A percentile compares a stretch with the other conserved stretches of the same genome.
Evolutionary conservation across 805 yeast species (phyloP).

Genomic region (Candida golubevii): DNA sequence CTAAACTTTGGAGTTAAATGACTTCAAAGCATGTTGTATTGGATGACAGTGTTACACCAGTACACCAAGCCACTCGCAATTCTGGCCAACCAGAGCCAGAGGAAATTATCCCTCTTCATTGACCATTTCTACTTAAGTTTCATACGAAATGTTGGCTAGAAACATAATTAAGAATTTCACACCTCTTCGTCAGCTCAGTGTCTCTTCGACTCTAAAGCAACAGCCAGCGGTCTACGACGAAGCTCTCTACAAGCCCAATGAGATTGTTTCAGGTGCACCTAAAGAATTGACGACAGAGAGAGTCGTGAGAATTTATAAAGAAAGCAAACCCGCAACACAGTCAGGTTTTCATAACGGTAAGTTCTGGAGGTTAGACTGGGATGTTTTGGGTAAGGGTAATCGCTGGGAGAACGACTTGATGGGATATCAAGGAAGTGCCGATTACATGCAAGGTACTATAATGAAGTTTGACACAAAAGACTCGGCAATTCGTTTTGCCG

Average conservation of each 20-base stretch:
- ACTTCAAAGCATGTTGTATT: too few species aligned
- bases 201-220: conserved; percentile 17
- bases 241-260: conserved; percentile 38
- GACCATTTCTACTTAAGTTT: background rate
- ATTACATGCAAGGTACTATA: conserved; percentile 76
- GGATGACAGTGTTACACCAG: conserved; percentile 4
- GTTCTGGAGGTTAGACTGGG: conserved; percentile 82
- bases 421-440: conserved; percentile 78
- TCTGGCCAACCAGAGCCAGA: conserved; percentile 18
- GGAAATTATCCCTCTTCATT: conserved; percentile 1
- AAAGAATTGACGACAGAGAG: conserved; percentile 54
- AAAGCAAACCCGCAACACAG: conserved; percentile 78
- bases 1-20: too few species aligned
- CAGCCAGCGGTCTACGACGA: conserved; percentile 24
- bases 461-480: conserved; percentile 72
- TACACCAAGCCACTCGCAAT: conserved; percentile 12
- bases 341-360: conserved; percentile 54
- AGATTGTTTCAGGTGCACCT: conserved; percentile 76
- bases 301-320: conserved; percentile 72
- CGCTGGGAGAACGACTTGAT: conserved; percentile 88
- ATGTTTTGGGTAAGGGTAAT: conserved; percentile 67
- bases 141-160: conserved; percentile 22
- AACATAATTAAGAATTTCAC: conserved; percentile 17
- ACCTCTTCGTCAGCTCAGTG: conserved; percentile 25
- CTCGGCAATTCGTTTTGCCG: conserved; percentile 73